Evolutionary conservation across 768 basidiomycete species (phyloP), one percentile per base, ranked within the genome.

Genomic region (Mycena metata): DNA sequence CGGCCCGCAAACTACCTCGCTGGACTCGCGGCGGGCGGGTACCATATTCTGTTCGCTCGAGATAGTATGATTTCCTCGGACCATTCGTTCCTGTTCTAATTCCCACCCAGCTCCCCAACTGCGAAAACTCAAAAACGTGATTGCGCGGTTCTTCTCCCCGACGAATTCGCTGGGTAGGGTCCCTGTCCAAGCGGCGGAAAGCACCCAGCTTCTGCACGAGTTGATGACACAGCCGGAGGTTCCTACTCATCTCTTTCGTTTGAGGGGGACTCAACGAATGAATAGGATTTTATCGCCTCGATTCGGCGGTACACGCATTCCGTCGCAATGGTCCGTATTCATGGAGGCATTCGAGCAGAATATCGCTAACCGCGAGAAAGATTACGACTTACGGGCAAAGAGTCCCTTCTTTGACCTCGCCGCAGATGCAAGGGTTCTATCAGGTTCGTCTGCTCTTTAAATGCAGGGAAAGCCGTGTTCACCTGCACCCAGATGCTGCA

Each of bases 1-100:
- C 50, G 76, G 33, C 74, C 73, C 11, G 39, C 69, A 3, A 70
- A 69, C 50, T 64, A 75, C 45, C 60, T 74, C 26, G 73, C 67
- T 1, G 54, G 62, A 3, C 42, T 56, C 5, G 60, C 69, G 13
- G 69, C 57, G 7, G 64, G 61, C 4, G 66, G 59, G 10, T 65
- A 58, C 23, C 68, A 76, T 54, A 60, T 75, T 41, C 58, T 71
- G 41, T 55, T 75, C 21, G 69, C 73, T 7, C 54, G 42, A 10
- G 63, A 69, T 46, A 49, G 72, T 73, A 49, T 7, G 66, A 54
- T 2, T 43, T 19, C 8, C 10, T 4, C 24, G 23, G 4, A 33
- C 2, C 30, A 42, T 33, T 23, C 39, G 2, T 30, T 30, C 30
- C 15, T 9, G 6, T 15, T 11, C 49, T 9, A 23, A n/a, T 30